These are phyloP conservation scores for Carex cristatella DNA, from an alignment of 176 grass and related monocot species.

Conservation along the genomic window DNA sequence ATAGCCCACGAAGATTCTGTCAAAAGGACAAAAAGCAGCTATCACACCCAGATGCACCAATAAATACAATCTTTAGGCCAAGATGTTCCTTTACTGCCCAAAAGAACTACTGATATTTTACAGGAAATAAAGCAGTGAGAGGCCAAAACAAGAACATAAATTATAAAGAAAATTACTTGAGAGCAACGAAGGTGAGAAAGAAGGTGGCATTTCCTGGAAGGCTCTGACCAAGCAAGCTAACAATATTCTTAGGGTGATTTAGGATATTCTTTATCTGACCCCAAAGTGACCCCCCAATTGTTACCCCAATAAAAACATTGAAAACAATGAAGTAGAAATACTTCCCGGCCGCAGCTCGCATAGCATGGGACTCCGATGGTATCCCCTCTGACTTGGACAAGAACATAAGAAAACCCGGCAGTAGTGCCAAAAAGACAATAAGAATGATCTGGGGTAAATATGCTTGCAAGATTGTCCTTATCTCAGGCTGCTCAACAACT, in stretches of 20 bases:
- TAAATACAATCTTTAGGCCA: conserved; percentile 5
- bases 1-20: conserved; percentile 96
- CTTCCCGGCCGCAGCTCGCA: conserved; percentile 70
- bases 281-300: conserved; percentile 44
- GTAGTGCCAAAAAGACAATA: conserved; percentile 77
- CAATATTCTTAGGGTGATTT: conserved; percentile 6
- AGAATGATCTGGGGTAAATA: conserved; percentile 80
- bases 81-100: not conserved
- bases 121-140: not conserved
- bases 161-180: conserved; percentile 53
- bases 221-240: conserved; percentile 32
- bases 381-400: conserved; percentile 83
- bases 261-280: conserved; percentile 30
- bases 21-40: conserved; percentile 22
- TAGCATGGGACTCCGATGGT: conserved; percentile 46
- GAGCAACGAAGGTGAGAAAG: conserved; percentile 78
- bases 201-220: conserved; percentile 84
- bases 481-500: conserved; percentile 32
- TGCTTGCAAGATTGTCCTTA: conserved; percentile 74
- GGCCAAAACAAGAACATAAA: not conserved
- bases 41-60: not conserved
- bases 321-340: conserved; percentile 90
- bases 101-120: not conserved
- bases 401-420: conserved; percentile 65
- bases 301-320: conserved; percentile 75